phyloP scores from a whole-genome alignment of 1,284 basidiomycete species.

The Cutaneotrichosporon mucoides region DNA sequence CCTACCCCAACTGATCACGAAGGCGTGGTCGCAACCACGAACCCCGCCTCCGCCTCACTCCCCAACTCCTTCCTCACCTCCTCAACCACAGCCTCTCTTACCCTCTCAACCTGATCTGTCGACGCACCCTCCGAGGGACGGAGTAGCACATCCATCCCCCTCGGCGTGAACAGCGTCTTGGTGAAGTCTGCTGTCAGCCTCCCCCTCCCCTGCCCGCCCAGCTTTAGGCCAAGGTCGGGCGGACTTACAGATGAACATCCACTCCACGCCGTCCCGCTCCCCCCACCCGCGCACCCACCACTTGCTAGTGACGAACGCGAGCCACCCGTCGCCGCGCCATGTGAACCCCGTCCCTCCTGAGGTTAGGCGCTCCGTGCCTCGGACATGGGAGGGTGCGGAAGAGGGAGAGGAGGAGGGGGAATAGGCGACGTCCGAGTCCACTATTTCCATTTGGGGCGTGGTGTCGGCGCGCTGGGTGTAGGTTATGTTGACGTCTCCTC shows the following conservation, averaged over 20 bases:
- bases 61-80: background rate
- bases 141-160: slow-evolving; percentile 52
- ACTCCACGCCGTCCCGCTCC: slow-evolving; percentile 40
- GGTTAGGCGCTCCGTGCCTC: slow-evolving; percentile 43
- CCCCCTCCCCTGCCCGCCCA: too few species aligned
- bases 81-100: background rate
- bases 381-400: slow-evolving; percentile 25
- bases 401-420: background rate
- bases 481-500: slow-evolving; percentile 6
- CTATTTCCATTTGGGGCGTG: background rate
- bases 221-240: too few species aligned
- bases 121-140: background rate
- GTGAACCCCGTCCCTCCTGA: slow-evolving; percentile 44
- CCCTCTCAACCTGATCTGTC: background rate
- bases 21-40: background rate
- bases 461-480: background rate
- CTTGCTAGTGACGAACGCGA: slow-evolving; percentile 51
- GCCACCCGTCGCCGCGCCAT: slow-evolving; percentile 53
- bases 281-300: slow-evolving; percentile 55
- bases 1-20: too few species aligned
- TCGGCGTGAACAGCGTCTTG: slow-evolving; percentile 56
- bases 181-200: slow-evolving; percentile 48
- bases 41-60: background rate
- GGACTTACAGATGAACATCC: slow-evolving; percentile 54
- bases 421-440: slow-evolving; percentile 10